phyloP scores from a whole-genome alignment of 495 filamentous ascomycete genomes.

The Cercophora scortea region DNA sequence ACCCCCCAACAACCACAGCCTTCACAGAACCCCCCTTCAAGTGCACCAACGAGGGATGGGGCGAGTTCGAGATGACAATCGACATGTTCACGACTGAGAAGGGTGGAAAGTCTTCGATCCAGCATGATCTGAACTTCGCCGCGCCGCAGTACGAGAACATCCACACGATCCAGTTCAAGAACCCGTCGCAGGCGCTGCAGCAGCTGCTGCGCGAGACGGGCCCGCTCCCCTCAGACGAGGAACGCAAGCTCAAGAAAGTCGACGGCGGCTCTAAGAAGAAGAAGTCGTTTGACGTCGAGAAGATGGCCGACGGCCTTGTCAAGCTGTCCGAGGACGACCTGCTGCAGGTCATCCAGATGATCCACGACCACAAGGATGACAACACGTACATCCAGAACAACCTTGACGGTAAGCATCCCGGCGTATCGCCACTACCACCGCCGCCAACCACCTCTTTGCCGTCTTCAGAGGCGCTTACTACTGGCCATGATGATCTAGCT shows the following conservation, averaged over 20 bases:
- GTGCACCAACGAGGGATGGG: constrained; percentile 93
- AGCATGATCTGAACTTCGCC: constrained; percentile 89
- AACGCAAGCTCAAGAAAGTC: constrained; percentile 51
- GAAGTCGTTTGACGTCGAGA: constrained; percentile 88
- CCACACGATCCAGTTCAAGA: constrained; percentile 80
- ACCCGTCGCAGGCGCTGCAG: constrained; percentile 77
- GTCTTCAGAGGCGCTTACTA: background rate
- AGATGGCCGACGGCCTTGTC: constrained; percentile 66
- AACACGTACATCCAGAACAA: constrained; percentile 97
- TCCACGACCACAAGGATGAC: constrained; percentile 88
- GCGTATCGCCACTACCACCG: too few relatives aligned
- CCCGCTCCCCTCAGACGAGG: constrained; percentile 68
- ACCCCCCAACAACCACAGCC: constrained; percentile 34
- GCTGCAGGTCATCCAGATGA: constrained; percentile 90
- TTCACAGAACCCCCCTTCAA: constrained; percentile 80
- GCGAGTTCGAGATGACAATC: constrained; percentile 95
- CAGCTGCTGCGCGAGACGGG: constrained; percentile 71
- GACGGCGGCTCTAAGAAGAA: constrained; percentile 71
- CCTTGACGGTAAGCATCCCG: constrained; percentile 65
- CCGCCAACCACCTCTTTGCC: too few relatives aligned
- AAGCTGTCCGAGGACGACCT: constrained; percentile 55
- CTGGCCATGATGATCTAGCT: constrained; percentile 37
- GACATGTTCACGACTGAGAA: constrained; percentile 73
- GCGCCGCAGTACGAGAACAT: constrained; percentile 72
- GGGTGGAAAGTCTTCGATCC: constrained; percentile 69